Evolutionary conservation across 1,284 basidiomycete genomes (phyloP).

Genomic region (Hortiboletus rubellus): DNA sequence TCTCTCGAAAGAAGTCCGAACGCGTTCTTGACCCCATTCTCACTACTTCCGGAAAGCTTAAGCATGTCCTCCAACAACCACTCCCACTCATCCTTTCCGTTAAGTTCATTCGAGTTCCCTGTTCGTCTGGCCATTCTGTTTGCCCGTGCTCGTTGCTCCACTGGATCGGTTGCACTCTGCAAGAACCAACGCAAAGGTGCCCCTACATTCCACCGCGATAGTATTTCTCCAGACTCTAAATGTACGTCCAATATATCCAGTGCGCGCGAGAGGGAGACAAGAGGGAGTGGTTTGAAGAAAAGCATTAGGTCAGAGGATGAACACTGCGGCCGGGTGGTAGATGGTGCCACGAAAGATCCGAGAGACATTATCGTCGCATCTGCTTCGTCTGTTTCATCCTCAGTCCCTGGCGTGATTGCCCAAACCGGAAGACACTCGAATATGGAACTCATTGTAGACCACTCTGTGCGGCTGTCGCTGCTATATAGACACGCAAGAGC

Average conservation of each 20-base stretch:
- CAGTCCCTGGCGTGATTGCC: conserved; percentile 60
- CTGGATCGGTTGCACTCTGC: conserved; percentile 64
- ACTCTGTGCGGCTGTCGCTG: conserved; percentile 65
- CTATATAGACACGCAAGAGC: conserved; percentile 91
- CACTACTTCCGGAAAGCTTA: conserved; percentile 69
- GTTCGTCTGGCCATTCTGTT: conserved; percentile 81
- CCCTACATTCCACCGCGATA: conserved; percentile 82
- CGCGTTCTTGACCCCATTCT: conserved; percentile 64
- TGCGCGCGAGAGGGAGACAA: conserved; percentile 72
- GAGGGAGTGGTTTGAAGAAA: conserved; percentile 80
- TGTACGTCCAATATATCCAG: conserved; percentile 92
- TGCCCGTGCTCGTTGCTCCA: conserved; percentile 82
- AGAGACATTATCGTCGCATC: conserved; percentile 81
- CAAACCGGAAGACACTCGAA: conserved; percentile 95
- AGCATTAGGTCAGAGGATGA: conserved; percentile 72
- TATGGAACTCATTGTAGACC: conserved; percentile 83
- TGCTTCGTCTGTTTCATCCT: conserved; percentile 67
- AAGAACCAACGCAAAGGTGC: conserved; percentile 84
- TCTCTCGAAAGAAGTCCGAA: conserved; percentile 73
- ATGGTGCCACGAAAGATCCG: conserved; percentile 75
- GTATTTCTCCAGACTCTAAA: conserved; percentile 88
- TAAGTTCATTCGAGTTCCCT: conserved; percentile 56
- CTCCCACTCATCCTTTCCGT: conserved; percentile 77
- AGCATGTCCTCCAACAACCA: conserved; percentile 87
- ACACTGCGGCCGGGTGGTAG: conserved; percentile 56